Evolutionary conservation across 352 stramenopile species (phyloP).

Genomic region (Pythium oligandrum): DNA sequence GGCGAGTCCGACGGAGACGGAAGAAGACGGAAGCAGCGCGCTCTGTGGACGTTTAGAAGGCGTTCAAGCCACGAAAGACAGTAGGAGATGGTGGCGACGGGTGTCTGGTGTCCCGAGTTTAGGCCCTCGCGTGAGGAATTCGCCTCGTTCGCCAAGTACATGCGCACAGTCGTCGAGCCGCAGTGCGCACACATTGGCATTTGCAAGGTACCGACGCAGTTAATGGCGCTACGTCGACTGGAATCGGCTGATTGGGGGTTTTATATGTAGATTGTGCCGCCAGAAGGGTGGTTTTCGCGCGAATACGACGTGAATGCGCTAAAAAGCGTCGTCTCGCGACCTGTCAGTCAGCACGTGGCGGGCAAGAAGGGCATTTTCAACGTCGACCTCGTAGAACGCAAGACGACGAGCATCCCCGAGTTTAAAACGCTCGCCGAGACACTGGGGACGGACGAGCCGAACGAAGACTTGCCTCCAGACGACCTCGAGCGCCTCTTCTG

Average conservation of each 20-base stretch:
- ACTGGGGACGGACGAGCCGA: slow-evolving; percentile 13
- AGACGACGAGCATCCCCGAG: slow-evolving; percentile 53
- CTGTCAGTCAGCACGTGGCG: slow-evolving; percentile 83
- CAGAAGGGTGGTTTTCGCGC: slow-evolving; percentile 69
- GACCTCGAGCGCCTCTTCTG: slow-evolving; percentile 84
- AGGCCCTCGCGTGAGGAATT: slow-evolving; percentile 82
- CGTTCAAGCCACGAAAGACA: no score
- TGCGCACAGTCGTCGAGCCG: slow-evolving; percentile 77
- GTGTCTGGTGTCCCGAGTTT: slow-evolving; percentile 81
- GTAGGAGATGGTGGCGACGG: slow-evolving; percentile 6
- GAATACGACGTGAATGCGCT: slow-evolving; percentile 56
- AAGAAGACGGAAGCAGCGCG: no score
- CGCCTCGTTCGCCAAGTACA: slow-evolving; percentile 76
- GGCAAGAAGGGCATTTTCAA: slow-evolving; percentile 89
- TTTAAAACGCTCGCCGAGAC: slow-evolving; percentile 52
- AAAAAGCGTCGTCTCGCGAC: slow-evolving; percentile 42
- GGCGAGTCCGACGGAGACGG: no score
- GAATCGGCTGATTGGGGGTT: no score
- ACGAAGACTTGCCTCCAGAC: slow-evolving; percentile 28
- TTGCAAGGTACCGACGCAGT: slow-evolving; percentile 69
- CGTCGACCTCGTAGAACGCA: slow-evolving; percentile 86
- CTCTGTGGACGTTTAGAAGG: no score
- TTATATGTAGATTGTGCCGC: slow-evolving; percentile 48
- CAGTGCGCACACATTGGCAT: slow-evolving; percentile 75
- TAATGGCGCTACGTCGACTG: no score